phyloP scores from a whole-genome alignment of 1,139 yeast species.

The Geotrichum aggregatum region DNA sequence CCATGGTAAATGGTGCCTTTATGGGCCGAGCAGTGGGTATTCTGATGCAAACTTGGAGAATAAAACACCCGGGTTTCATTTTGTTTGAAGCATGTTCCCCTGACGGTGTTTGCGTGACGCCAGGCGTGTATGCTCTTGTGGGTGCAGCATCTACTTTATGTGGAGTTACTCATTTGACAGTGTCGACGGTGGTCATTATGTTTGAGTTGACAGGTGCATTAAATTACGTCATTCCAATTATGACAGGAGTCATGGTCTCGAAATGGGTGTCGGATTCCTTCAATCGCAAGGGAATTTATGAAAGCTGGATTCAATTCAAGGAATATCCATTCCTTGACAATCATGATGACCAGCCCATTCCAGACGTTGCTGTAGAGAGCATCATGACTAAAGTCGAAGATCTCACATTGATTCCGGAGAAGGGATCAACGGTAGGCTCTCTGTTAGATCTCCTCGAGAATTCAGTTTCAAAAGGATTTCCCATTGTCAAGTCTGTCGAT shows the following conservation, averaged over 20 bases:
- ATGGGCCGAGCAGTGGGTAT: slow-evolving; percentile 67
- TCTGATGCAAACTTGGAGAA: slow-evolving; percentile 42
- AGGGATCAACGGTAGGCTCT: slow-evolving; percentile 27
- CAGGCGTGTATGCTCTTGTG: slow-evolving; percentile 92
- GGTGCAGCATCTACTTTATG: slow-evolving; percentile 96
- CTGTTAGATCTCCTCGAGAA: slow-evolving; percentile 26
- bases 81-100: slow-evolving; percentile 40
- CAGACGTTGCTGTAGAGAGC: slow-evolving; percentile 36
- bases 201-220: slow-evolving; percentile 94
- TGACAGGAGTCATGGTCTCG: slow-evolving; percentile 55
- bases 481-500: slow-evolving; percentile 37
- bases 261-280: slow-evolving; percentile 47
- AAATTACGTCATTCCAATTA: slow-evolving; percentile 83
- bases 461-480: slow-evolving; percentile 40
- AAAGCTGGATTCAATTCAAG: slow-evolving; percentile 42
- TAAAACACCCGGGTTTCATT: slow-evolving; percentile 30
- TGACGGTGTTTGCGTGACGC: slow-evolving; percentile 64
- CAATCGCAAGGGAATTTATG: slow-evolving; percentile 42
- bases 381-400: slow-evolving; percentile 35
- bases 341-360: slow-evolving; percentile 38
- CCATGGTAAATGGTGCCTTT: slow-evolving; percentile 65
- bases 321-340: slow-evolving; percentile 42
- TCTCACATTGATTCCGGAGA: slow-evolving; percentile 31
- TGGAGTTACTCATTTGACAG: slow-evolving; percentile 88
- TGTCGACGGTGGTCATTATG: slow-evolving; percentile 91